Base-by-base conservation (phyloP, 208 protist genomes). In the Leishmania turanica region DNA sequence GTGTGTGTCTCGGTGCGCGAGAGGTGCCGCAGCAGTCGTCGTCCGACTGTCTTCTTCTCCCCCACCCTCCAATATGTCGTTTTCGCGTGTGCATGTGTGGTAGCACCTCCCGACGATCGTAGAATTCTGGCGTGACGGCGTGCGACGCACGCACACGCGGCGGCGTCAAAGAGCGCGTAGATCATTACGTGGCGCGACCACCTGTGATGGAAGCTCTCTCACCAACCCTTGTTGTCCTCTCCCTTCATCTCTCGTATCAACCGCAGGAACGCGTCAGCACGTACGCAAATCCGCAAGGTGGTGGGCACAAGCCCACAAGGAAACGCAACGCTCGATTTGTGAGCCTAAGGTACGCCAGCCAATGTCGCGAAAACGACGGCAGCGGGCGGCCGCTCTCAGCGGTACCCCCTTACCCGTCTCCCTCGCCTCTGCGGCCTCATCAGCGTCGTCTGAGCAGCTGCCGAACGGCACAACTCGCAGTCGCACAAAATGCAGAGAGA, bases 291-390 rank as follows among this genome's bases (percentile, higher is more conserved):
- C 40, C 40, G 62, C 8, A 37, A 21, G 31, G 31, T 21, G 7
- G 62, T 68, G 31, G 15, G 13, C 62, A 6, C 24, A 21, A n/a
- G 3, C 42, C 40, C 69, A 73, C 65, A 54, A n/a, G 17, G 19
- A 40, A 47, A 8, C 15, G 6, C 60, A 34, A 37, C 47, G 0
- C 8, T 19, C 69, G 8, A 34, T 51, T 40, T 31, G 69, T 34
- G 4, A 17, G 9, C 27, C 7, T 31, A 73, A n/a, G 34, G 31
- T 27, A 47, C 34, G 53, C 17, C 31, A 21, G 70, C 45, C 21
- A 45, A 60, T 54, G 70, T 45, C 15, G 42, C 70, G 49, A 27
- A 77, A 76, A 19, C 49, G 56, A 51, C 74, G 54, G 54, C 74
- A 62, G 47, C 31, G n/a, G 31, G 47, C 53, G 13, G 72, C 31